A percentile compares a stretch with the other conserved stretches of the same genome.
phyloP scores from a whole-genome alignment of 2,329 filamentous ascomycete species.

The Aspergillus phoenicis region DNA sequence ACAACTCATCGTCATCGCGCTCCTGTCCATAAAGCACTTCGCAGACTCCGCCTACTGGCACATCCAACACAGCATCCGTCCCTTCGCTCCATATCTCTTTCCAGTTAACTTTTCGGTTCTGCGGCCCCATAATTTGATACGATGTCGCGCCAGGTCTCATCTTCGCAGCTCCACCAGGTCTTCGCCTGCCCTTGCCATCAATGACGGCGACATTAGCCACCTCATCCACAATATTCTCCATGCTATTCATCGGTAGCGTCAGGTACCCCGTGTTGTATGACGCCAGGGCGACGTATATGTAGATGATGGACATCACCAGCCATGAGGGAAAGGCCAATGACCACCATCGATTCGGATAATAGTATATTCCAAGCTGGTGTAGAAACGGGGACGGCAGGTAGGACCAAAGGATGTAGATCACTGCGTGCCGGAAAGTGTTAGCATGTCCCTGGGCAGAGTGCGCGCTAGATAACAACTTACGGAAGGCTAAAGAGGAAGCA shows the following conservation, averaged over 20 bases:
- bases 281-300: conserved; percentile 91
- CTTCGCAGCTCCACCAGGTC: conserved; percentile 46
- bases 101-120: conserved; percentile 65
- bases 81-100: conserved; percentile 83
- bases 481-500: conserved; percentile 78
- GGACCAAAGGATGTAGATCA: conserved; percentile 75
- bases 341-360: conserved; percentile 99
- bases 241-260: conserved; percentile 74
- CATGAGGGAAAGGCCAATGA: conserved; percentile 88
- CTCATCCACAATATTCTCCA: conserved; percentile 91
- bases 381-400: conserved; percentile 91
- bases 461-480: conserved; percentile 49
- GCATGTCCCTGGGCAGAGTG: neutral
- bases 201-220: conserved; percentile 83
- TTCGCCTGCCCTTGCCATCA: conserved; percentile 67
- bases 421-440: conserved; percentile 24
- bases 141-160: conserved; percentile 46
- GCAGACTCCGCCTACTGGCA: conserved; percentile 91
- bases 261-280: conserved; percentile 87
- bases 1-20: conserved; percentile 39
- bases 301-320: conserved; percentile 82
- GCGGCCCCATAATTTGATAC: conserved; percentile 46
- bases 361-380: conserved; percentile 89
- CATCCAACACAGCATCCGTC: conserved; percentile 96
- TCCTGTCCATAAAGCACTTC: conserved; percentile 83